Evolutionary conservation across 805 yeast species (phyloP), one percentile per base, ranked within the genome.

Genomic region (Hanseniaspora osmophila): DNA sequence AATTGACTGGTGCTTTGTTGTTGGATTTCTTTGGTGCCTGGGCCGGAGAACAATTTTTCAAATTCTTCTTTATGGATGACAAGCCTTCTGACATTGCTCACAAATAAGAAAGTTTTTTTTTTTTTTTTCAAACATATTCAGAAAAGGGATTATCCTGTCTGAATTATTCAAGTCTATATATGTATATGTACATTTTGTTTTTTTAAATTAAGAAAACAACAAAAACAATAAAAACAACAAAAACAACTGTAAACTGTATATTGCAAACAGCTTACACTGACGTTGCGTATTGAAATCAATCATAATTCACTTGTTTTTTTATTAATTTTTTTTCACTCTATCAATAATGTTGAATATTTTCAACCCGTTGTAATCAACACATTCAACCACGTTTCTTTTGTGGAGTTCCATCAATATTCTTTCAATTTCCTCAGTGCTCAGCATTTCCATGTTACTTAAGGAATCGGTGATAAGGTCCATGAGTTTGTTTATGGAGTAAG

Each of bases 21-120:
- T 60, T 81, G 33, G 98, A 92, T 65, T 77, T 85, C 56, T 78
- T 71, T 35, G 78, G 78, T 35, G 73, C 94, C 42, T 85, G 82
- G 80, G 73, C 63, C 7, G 77, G 85, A 60, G 98, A 92, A 67
- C 51, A 78, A 43, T 74, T 73, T n/a, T 75, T 92, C 67, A 92
- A 92, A 63, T 69, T 70, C 59, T 77, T 80, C 67, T 90, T 85
- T 65, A 82, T 84, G 84, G 95, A 92, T 63, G 85, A 78, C 56
- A 80, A 81, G 56, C 85, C 97, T 43, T n/a, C 38, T n/a, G 38
- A 35, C 18, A 35, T 35, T 35, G 38, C 38, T n/a, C 38, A 35
- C 35, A 32, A 32, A 32, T 32, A 9, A n/a, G 10, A 9, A n/a
- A 9, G 7, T 22, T 22, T 22, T 22, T 22, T n/a, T n/a, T n/a